Percentiles rank a stretch among this genome's conserved stretches.
These are phyloP conservation scores for Lupinus albus DNA, from an alignment of 306 rosid species.

Conservation along the genomic window DNA sequence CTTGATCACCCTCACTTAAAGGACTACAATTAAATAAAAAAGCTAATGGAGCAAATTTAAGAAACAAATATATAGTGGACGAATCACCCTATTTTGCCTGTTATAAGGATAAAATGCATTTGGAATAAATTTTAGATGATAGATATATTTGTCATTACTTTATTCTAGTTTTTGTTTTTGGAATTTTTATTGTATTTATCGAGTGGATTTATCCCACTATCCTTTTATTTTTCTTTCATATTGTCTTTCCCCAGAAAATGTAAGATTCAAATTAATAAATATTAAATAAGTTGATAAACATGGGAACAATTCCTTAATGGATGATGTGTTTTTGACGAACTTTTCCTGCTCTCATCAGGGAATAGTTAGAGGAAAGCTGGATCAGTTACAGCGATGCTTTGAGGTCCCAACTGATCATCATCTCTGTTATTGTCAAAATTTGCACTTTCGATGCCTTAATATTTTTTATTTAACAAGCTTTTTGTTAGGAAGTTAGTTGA, in stretches of 20 bases:
- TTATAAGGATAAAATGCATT: background rate
- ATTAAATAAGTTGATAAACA: slow-evolving; percentile 24
- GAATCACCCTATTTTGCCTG: too few relatives aligned
- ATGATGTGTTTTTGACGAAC: slow-evolving; percentile 25
- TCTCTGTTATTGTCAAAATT: slow-evolving; percentile 9
- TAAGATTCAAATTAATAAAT: background rate
- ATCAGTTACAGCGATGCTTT: slow-evolving; percentile 89
- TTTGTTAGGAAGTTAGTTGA: slow-evolving; percentile 29
- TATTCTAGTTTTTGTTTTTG: background rate
- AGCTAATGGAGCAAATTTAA: too few relatives aligned
- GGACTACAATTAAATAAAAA: too few relatives aligned
- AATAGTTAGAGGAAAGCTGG: slow-evolving; percentile 91
- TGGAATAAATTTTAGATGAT: background rate
- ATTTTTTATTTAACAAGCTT: background rate
- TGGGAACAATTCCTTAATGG: slow-evolving; percentile 32
- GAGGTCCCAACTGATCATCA: slow-evolving; percentile 60
- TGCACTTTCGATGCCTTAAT: background rate
- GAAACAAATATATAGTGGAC: too few relatives aligned
- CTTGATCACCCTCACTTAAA: too few relatives aligned
- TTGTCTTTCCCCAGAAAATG: background rate
- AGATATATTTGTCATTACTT: background rate
- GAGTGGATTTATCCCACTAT: background rate
- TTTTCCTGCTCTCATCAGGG: slow-evolving; percentile 56
- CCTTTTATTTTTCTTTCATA: background rate
- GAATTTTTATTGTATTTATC: background rate